Conservation (phyloP, 129 eudicot genomes). For the Oenanthe sinensis region DNA sequence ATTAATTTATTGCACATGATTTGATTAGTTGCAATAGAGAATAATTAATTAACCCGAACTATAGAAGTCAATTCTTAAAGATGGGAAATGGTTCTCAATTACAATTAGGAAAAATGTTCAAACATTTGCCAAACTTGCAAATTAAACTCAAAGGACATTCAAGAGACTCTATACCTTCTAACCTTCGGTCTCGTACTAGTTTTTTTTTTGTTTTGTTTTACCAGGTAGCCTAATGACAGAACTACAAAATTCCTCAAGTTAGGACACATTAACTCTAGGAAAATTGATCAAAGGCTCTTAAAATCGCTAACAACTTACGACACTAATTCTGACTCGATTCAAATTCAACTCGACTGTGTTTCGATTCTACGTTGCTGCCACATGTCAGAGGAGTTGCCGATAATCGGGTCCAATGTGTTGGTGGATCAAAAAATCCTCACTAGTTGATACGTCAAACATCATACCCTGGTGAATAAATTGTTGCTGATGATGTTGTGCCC, state of each 20-base stretch:
- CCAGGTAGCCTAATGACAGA: slow-evolving; percentile 8
- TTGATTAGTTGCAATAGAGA: neutral
- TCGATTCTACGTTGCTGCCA: neutral
- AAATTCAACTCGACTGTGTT: neutral
- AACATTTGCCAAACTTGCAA: slow-evolving; percentile 15
- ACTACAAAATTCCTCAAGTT: slow-evolving; percentile 27
- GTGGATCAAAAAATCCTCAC: slow-evolving; percentile 71
- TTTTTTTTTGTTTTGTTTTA: neutral
- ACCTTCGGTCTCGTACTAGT: slow-evolving; percentile 8
- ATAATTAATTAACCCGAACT: no score
- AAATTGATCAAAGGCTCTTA: slow-evolving; percentile 10
- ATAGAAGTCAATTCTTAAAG: neutral
- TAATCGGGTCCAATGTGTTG: slow-evolving; percentile 56
- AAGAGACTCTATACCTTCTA: slow-evolving; percentile 20
- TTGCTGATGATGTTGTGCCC: slow-evolving; percentile 32
- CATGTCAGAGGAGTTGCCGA: slow-evolving; percentile 40
- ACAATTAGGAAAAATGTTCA: slow-evolving; percentile 9
- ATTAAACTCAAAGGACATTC: slow-evolving; percentile 11
- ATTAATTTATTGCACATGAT: neutral
- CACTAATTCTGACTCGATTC: neutral
- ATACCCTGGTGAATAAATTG: slow-evolving; percentile 36
- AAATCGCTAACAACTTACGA: slow-evolving; percentile 6
- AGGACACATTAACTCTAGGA: slow-evolving; percentile 21
- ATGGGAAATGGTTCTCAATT: neutral
- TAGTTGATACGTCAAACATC: slow-evolving; percentile 52